Percentiles rank a stretch among this genome's conserved stretches.
Conservation (phyloP, 73 alveolate species). For the Paramecium caudatum region DNA sequence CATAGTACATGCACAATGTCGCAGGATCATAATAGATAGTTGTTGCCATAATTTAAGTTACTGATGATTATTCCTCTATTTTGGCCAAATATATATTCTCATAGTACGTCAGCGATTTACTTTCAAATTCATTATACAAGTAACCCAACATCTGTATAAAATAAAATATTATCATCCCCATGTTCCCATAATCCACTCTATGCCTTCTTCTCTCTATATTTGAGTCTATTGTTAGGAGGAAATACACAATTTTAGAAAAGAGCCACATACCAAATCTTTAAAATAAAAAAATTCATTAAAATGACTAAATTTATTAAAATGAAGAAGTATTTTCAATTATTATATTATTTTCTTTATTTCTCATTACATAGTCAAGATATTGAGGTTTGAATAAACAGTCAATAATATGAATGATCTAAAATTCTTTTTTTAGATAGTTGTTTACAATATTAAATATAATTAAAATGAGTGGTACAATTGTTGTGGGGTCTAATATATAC, state of each 20-base stretch:
- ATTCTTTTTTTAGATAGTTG: too few species aligned
- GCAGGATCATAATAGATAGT: neutral
- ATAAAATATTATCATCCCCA: neutral
- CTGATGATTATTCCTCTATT: neutral
- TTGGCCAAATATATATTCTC: constrained; percentile 9
- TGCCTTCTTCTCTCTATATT: neutral
- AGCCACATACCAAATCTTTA: too few species aligned
- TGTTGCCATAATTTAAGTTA: neutral
- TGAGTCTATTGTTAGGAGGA: constrained; percentile 1
- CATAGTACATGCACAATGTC: neutral
- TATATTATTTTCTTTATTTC: too few species aligned
- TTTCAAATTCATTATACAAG: neutral
- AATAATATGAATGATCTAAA: too few species aligned
- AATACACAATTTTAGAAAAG: constrained; percentile 10
- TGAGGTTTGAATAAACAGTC: too few species aligned
- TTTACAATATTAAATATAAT: too few species aligned
- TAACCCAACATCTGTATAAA: constrained; percentile 2
- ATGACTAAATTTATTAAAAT: too few species aligned
- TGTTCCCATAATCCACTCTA: neutral
- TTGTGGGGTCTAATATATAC: constrained; percentile 60
- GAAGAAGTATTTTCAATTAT: too few species aligned
- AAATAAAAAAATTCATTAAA: too few species aligned
- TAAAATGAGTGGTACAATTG: constrained; percentile 55
- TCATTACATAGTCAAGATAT: too few species aligned
- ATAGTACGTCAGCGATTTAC: neutral